Base-by-base conservation (phyloP, 228 moss, liverwort and hornwort species). In the Sphagnum fallax region DNA sequence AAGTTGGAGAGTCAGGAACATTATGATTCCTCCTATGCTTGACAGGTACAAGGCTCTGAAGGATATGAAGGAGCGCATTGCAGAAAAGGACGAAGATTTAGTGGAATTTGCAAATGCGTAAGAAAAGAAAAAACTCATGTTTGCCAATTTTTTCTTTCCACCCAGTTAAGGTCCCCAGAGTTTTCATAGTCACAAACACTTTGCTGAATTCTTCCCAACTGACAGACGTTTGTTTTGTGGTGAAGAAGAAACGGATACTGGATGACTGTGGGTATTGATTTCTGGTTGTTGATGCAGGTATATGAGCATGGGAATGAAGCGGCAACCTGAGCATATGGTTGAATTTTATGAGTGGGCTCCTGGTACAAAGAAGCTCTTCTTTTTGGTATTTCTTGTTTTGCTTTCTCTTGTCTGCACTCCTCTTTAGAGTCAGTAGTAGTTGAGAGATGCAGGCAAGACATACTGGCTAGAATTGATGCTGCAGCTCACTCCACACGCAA, bases 281-380 rank as follows among this genome's bases (percentile, higher is more conserved):
- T 32, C 32, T 32, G 32, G 32, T 32, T 32, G 32, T 32, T 32
- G 32, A 32, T 76, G 72, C 84, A 97, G 98, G 73, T 90, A 93
- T 72, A 83, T 57, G 67, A 64, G 80, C 69, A 90, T 98, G 89
- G 98, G 92, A 59, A 78, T 98, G 69, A 84, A 83, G 72, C 86
- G 98, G 60, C 91, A 92, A 77, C 90, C 86, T 74, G 84, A 86
- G 70, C 98, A 94, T 79, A 90, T 84, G 77, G 79, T 94, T 61
- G 98, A 98, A 68, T 67, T 87, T 74, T 90, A 87, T 64, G 94
- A 98, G 66, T 98, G 98, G 98, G 98, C 94, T 69, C 98, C 98
- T 77, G 92, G 98, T 98, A 83, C 15, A 8, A 13, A 18, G 13
- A 53, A 2, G 6, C 62, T 49, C 12, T 5, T 62, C 48, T 16